phyloP scores from a whole-genome alignment of 495 filamentous ascomycete genomes.

The Aspergillus carlsbadensis region DNA sequence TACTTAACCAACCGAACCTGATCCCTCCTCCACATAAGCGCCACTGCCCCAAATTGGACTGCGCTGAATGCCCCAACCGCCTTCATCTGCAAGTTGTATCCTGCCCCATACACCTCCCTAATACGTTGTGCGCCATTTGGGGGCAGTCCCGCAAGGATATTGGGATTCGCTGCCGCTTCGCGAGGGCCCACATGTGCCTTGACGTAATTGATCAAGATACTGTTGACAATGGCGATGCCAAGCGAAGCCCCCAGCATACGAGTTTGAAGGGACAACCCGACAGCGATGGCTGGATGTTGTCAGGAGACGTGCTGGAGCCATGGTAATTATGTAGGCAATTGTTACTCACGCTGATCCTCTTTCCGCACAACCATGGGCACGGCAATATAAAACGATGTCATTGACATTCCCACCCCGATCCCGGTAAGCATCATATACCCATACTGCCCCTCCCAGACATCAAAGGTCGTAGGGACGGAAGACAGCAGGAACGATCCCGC shows the following conservation, averaged over 20 bases:
- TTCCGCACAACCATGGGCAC: conserved; percentile 44
- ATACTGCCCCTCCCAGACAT: conserved; percentile 35
- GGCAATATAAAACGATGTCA: conserved; percentile 51
- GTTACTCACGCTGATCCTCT: conserved; percentile 18
- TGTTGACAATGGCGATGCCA: conserved; percentile 25
- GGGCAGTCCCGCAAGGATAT: conserved; percentile 15
- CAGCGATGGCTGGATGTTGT: conserved; percentile 13
- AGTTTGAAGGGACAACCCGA: conserved; percentile 23
- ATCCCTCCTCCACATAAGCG: conserved; percentile 21
- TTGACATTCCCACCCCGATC: conserved; percentile 49
- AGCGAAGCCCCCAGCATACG: conserved; percentile 32
- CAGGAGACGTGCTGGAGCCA: background rate
- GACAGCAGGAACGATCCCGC: conserved; percentile 49
- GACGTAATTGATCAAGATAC: conserved; percentile 26
- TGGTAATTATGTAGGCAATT: background rate
- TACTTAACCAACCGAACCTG: conserved; percentile 8
- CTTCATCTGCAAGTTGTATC: conserved; percentile 31
- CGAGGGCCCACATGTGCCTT: conserved; percentile 2
- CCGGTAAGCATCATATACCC: conserved; percentile 55
- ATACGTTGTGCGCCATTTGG: conserved; percentile 10
- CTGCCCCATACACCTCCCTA: conserved; percentile 22
- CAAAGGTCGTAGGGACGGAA: conserved; percentile 24
- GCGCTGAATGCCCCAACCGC: conserved; percentile 23
- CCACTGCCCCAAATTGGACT: conserved; percentile 17
- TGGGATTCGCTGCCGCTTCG: conserved; percentile 1